phyloP scores from a whole-genome alignment of 2,329 filamentous ascomycete species.

The Pseudopithomyces chartarum region DNA sequence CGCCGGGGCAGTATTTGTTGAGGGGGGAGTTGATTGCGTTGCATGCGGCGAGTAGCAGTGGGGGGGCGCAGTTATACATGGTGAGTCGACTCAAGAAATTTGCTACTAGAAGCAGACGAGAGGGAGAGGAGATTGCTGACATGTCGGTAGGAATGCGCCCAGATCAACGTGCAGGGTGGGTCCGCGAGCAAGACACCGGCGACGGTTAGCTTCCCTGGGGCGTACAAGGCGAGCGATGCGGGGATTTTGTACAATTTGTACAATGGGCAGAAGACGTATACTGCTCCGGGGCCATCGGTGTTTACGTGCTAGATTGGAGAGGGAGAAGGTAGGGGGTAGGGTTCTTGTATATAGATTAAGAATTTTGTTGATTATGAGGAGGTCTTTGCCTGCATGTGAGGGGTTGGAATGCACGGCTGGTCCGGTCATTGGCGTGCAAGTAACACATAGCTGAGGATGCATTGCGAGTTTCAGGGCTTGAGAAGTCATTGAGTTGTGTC shows the following conservation, averaged over 20 bases:
- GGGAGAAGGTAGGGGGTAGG: background rate
- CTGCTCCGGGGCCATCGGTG: slow-evolving; percentile 55
- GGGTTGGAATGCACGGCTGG: no score
- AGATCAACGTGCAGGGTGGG: slow-evolving; percentile 39
- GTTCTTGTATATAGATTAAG: background rate
- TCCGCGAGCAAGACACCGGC: slow-evolving; percentile 29
- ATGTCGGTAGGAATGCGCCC: slow-evolving; percentile 40
- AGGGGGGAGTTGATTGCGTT: slow-evolving; percentile 52
- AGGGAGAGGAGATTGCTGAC: background rate
- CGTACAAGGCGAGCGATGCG: slow-evolving; percentile 36
- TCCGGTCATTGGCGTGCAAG: no score
- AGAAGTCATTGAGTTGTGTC: no score
- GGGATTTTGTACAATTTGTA: slow-evolving; percentile 41
- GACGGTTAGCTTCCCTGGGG: slow-evolving; percentile 38
- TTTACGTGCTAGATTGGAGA: slow-evolving; percentile 53
- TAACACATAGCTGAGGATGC: no score
- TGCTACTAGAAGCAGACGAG: no score
- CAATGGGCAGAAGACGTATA: slow-evolving; percentile 46
- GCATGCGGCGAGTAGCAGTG: slow-evolving; percentile 38
- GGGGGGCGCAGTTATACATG: slow-evolving; percentile 52
- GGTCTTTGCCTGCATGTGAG: no score
- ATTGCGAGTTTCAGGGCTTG: no score
- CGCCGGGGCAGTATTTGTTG: slow-evolving; percentile 48
- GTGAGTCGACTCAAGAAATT: no score
- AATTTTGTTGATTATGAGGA: no score